A percentile compares a stretch with the other conserved stretches of the same genome.
Evolutionary conservation across 495 filamentous ascomycete genomes (phyloP).

Genomic region (Neohortaea acidophila): DNA sequence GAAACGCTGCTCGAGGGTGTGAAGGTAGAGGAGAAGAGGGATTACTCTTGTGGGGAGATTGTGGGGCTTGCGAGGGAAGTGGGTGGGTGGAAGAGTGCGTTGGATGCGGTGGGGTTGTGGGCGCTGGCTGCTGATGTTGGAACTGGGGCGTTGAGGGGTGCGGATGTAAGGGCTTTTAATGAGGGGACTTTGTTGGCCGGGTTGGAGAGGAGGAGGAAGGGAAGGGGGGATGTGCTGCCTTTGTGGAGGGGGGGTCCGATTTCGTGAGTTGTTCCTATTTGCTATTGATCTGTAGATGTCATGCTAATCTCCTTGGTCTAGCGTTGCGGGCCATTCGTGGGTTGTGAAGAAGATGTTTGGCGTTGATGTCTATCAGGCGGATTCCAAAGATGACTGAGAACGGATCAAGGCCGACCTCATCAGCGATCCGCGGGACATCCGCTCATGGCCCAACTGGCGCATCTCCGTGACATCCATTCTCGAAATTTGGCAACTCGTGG

Average conservation of each 20-base stretch:
- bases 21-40: conserved; percentile 7
- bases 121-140: conserved; percentile 11
- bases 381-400: conserved; percentile 2
- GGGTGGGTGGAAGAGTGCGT: conserved; percentile 1
- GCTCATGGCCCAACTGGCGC: too few relatives aligned
- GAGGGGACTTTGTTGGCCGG: conserved; percentile 7
- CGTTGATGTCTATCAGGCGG: conserved; percentile 5
- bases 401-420: too few relatives aligned
- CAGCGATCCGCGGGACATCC: too few relatives aligned
- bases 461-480: too few relatives aligned
- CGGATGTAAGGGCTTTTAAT: conserved; percentile 13
- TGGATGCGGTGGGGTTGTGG: conserved; percentile 15
- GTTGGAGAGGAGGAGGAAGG: conserved; percentile 11
- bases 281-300: neutral
- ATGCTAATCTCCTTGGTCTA: neutral
- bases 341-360: conserved; percentile 1
- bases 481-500: too few relatives aligned
- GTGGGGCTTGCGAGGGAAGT: neutral
- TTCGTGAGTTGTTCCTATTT: conserved; percentile 11
- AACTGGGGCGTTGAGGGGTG: conserved; percentile 9
- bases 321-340: neutral
- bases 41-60: conserved; percentile 9
- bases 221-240: conserved; percentile 11
- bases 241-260: conserved; percentile 15
- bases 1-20: conserved; percentile 11